phyloP scores from a whole-genome alignment of 139 green algal genomes.

The Closterium sp. region DNA sequence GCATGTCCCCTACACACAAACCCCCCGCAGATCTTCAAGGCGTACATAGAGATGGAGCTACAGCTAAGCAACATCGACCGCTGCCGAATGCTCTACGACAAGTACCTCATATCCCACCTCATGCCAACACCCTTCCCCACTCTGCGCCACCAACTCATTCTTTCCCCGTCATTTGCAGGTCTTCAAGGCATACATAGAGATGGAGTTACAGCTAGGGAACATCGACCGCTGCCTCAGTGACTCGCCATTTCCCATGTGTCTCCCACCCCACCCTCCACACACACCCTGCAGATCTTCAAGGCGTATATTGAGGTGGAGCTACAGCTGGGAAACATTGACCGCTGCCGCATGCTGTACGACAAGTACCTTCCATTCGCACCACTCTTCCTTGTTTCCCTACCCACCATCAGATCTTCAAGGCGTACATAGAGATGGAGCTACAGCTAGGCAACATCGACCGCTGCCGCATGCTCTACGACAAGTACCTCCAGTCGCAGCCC shows the following conservation, averaged over 20 bases:
- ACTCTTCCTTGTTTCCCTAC: too few species aligned
- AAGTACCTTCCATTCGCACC: slow-evolving; percentile 83
- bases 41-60: slow-evolving; percentile 95
- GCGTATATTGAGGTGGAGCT: slow-evolving; percentile 95
- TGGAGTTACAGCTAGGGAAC: too few species aligned
- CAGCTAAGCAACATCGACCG: slow-evolving; percentile 85
- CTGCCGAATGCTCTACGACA: neutral
- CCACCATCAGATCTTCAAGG: slow-evolving; percentile 67
- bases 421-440: slow-evolving; percentile 96
- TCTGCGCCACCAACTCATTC: too few species aligned
- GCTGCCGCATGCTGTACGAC: slow-evolving; percentile 88
- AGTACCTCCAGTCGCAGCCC: neutral
- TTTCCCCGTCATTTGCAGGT: too few species aligned
- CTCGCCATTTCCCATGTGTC: too few species aligned
- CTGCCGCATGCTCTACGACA: slow-evolving; percentile 62
- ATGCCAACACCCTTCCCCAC: too few species aligned
- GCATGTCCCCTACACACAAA: too few species aligned
- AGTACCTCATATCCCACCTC: too few species aligned
- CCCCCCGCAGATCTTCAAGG: slow-evolving; percentile 69
- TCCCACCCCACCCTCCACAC: too few species aligned
- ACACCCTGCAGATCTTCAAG: slow-evolving; percentile 70
- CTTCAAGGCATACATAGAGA: too few species aligned
- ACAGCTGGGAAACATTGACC: slow-evolving; percentile 87
- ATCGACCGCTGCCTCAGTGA: too few species aligned
- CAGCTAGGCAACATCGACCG: slow-evolving; percentile 89